Evolutionary conservation across 164 flowering plant genomes (phyloP).

Genomic region (Macadamia integrifolia): DNA sequence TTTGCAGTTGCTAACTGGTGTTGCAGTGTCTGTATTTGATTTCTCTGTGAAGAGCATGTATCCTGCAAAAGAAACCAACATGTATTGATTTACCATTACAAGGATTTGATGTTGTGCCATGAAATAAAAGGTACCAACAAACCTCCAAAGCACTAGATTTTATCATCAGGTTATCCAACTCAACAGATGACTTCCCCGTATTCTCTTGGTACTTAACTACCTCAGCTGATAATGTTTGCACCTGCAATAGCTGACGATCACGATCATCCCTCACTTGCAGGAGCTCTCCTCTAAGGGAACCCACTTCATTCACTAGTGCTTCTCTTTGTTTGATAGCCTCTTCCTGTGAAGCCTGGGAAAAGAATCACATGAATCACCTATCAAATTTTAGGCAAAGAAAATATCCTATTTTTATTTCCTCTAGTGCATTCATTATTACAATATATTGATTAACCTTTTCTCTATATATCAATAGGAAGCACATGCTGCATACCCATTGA

Average conservation of each 20-base stretch:
- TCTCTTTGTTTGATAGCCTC: slow-evolving; percentile 54
- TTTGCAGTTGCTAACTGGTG: slow-evolving; percentile 58
- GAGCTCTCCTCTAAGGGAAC: slow-evolving; percentile 38
- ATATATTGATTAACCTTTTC: no score
- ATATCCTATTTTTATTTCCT: no score
- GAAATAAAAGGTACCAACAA: slow-evolving; percentile 8
- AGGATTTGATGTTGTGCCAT: background rate
- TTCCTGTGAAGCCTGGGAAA: slow-evolving; percentile 42
- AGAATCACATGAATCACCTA: background rate
- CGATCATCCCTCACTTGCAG: slow-evolving; percentile 64
- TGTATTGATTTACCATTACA: background rate
- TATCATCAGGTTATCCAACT: slow-evolving; percentile 40
- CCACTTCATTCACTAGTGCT: slow-evolving; percentile 34
- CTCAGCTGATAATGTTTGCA: slow-evolving; percentile 37
- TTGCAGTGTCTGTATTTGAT: slow-evolving; percentile 44
- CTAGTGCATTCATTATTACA: no score
- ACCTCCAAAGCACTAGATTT: slow-evolving; percentile 63
- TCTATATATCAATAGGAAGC: no score
- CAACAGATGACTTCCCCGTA: slow-evolving; percentile 43
- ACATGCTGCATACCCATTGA: no score
- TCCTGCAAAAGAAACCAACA: slow-evolving; percentile 35
- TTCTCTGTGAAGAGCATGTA: slow-evolving; percentile 49
- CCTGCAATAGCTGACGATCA: slow-evolving; percentile 36
- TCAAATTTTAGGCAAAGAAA: background rate
- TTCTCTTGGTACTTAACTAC: slow-evolving; percentile 38